Conservation (phyloP, 805 yeast genomes). For the Priceomyces carsonii region DNA sequence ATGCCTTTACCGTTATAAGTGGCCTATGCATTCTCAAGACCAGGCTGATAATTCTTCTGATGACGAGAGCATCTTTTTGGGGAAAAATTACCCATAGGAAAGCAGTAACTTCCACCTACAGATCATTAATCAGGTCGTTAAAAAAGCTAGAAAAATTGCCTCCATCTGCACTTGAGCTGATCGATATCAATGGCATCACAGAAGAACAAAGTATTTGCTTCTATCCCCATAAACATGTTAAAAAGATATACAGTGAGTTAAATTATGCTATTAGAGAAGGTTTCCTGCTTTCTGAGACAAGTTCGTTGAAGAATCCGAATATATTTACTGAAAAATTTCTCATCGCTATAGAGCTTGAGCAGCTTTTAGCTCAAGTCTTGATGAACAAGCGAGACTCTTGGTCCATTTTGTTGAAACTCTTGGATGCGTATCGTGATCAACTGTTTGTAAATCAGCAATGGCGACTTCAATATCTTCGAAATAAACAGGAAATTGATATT, state of each 20-base stretch:
- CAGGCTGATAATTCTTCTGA: too few species aligned
- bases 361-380: constrained; percentile 7
- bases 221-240: constrained; percentile 14
- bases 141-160: constrained; percentile 3
- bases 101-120: constrained; percentile 10
- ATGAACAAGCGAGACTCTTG: constrained; percentile 2
- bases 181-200: too few species aligned
- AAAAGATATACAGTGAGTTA: constrained; percentile 18
- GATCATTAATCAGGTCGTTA: constrained; percentile 7
- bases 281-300: constrained; percentile 9
- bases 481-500: constrained; percentile 2
- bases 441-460: constrained; percentile 16
- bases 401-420: constrained; percentile 10
- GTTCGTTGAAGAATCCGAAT: not conserved
- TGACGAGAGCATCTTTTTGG: constrained; percentile 4
- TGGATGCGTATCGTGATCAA: constrained; percentile 14
- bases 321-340: constrained; percentile 9
- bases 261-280: constrained; percentile 15
- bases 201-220: too few species aligned
- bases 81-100: constrained; percentile 5
- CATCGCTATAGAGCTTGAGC: constrained; percentile 14
- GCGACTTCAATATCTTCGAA: constrained; percentile 13
- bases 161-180: too few species aligned
- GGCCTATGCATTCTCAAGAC: too few species aligned
- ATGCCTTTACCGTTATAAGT: too few species aligned